These are phyloP conservation scores for Leccinum boreale DNA, from an alignment of 768 basidiomycete species.

Conservation along the genomic window DNA sequence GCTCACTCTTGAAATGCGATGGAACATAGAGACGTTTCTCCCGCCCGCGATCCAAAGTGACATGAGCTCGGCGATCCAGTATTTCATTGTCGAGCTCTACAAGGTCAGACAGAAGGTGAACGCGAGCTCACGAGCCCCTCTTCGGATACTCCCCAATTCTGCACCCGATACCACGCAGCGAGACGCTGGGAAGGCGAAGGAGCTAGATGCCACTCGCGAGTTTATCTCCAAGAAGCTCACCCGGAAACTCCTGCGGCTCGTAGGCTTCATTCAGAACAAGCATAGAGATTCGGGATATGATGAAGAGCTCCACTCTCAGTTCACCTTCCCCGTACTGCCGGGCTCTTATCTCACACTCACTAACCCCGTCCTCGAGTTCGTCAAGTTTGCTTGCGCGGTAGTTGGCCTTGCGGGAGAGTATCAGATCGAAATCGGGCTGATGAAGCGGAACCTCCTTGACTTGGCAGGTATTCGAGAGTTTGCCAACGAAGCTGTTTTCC, in stretches of 20 bases:
- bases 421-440: conserved; percentile 79
- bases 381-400: conserved; percentile 83
- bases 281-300: conserved; percentile 59
- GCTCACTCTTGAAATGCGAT: conserved; percentile 75
- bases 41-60: conserved; percentile 78
- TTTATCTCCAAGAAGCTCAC: conserved; percentile 83
- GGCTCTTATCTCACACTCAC: conserved; percentile 78
- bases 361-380: conserved; percentile 83
- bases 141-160: conserved; percentile 66
- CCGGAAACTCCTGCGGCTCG: conserved; percentile 67
- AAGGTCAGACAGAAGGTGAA: conserved; percentile 64
- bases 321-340: conserved; percentile 82
- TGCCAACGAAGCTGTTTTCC: conserved; percentile 78
- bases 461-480: conserved; percentile 86
- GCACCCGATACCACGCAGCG: conserved; percentile 62
- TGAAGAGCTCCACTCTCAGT: conserved; percentile 49
- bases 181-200: conserved; percentile 66
- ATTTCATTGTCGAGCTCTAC: conserved; percentile 84
- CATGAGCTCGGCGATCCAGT: conserved; percentile 70
- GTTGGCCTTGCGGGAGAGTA: conserved; percentile 79
- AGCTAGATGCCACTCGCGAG: conserved; percentile 63
- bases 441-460: conserved; percentile 88
- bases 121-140: conserved; percentile 60
- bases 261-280: conserved; percentile 60
- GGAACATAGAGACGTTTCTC: conserved; percentile 91